Evolutionary conservation across 1,139 yeast species (phyloP).

Genomic region (Yamadazyma mexicana): DNA sequence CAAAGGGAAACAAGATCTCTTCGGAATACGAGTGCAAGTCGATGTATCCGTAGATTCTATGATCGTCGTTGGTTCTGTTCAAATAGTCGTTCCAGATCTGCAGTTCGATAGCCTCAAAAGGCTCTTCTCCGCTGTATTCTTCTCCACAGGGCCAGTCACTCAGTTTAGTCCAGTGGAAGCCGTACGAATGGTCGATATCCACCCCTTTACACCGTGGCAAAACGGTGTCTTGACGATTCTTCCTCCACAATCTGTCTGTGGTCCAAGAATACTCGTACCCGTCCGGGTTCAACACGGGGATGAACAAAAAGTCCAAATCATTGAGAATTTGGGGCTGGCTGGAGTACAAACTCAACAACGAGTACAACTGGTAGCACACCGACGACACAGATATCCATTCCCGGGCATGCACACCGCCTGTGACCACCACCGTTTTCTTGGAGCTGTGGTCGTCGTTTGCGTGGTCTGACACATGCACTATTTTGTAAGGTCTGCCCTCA

Average conservation of each 20-base stretch:
- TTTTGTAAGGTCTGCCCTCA: conserved; percentile 70
- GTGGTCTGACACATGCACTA: conserved; percentile 60
- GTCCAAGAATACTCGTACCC: conserved; percentile 87
- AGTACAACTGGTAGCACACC: conserved; percentile 60
- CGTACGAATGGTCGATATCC: conserved; percentile 85
- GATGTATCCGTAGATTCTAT: conserved; percentile 69
- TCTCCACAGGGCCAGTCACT: conserved; percentile 77
- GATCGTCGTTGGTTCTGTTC: conserved; percentile 57
- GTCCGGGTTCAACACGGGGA: conserved; percentile 88
- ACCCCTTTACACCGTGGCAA: conserved; percentile 73
- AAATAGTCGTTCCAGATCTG: conserved; percentile 62
- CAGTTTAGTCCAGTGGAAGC: conserved; percentile 68
- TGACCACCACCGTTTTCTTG: conserved; percentile 69
- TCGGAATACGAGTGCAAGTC: conserved; percentile 87
- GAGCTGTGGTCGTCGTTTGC: conserved; percentile 44
- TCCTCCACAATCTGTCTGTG: conserved; percentile 81
- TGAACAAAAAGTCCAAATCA: conserved; percentile 64
- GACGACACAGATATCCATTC: conserved; percentile 87
- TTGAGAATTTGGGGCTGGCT: conserved; percentile 36
- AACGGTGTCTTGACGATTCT: conserved; percentile 77
- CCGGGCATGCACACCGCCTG: conserved; percentile 87
- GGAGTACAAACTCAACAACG: conserved; percentile 53
- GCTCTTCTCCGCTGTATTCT: conserved; percentile 74
- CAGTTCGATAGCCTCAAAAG: conserved; percentile 79
- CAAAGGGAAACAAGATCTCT: conserved; percentile 79